These are phyloP conservation scores for Diplodia corticola DNA, from an alignment of 2,329 filamentous ascomycete species.

Conservation along the genomic window DNA sequence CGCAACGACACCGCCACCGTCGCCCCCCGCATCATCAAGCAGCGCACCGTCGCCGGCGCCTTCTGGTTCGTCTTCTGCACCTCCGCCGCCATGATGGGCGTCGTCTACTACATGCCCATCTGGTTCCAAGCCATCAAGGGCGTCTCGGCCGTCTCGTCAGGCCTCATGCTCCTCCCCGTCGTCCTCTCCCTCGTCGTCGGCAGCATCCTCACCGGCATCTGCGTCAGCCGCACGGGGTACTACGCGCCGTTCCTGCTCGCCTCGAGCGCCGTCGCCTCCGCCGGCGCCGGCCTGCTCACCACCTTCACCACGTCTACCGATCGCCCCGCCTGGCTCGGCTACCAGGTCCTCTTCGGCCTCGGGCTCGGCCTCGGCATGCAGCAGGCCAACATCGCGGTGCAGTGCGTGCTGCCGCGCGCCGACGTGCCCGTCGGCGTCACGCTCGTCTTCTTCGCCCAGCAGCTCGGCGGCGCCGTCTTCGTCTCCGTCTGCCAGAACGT, in stretches of 20 bases:
- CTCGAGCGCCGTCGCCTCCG: slow-evolving; percentile 44
- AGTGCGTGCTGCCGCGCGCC: slow-evolving; percentile 43
- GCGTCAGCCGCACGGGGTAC: slow-evolving; percentile 45
- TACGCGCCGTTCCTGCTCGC: slow-evolving; percentile 52
- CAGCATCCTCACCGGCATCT: slow-evolving; percentile 30
- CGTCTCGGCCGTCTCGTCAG: slow-evolving; percentile 47
- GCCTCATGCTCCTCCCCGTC: slow-evolving; percentile 49
- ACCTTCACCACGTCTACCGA: slow-evolving; percentile 45
- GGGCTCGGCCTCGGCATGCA: slow-evolving; percentile 53
- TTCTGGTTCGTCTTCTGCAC: slow-evolving; percentile 41
- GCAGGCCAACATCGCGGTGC: slow-evolving; percentile 48
- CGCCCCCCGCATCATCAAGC: slow-evolving; percentile 42
- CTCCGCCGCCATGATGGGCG: slow-evolving; percentile 37
- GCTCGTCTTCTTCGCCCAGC: slow-evolving; percentile 51
- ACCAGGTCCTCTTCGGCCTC: slow-evolving; percentile 43
- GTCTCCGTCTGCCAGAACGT: slow-evolving; percentile 53
- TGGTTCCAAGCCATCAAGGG: slow-evolving; percentile 55
- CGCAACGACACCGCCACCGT: slow-evolving; percentile 42
- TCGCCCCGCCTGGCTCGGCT: slow-evolving; percentile 41
- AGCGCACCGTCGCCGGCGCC: slow-evolving; percentile 47
- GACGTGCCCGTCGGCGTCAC: slow-evolving; percentile 51
- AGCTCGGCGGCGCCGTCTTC: slow-evolving; percentile 51
- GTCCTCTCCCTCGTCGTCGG: slow-evolving; percentile 44
- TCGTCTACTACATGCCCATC: slow-evolving; percentile 48
- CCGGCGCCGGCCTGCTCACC: slow-evolving; percentile 49